phyloP scores from a whole-genome alignment of 2,329 filamentous ascomycete species.

The Aspergillus clavatus region DNA sequence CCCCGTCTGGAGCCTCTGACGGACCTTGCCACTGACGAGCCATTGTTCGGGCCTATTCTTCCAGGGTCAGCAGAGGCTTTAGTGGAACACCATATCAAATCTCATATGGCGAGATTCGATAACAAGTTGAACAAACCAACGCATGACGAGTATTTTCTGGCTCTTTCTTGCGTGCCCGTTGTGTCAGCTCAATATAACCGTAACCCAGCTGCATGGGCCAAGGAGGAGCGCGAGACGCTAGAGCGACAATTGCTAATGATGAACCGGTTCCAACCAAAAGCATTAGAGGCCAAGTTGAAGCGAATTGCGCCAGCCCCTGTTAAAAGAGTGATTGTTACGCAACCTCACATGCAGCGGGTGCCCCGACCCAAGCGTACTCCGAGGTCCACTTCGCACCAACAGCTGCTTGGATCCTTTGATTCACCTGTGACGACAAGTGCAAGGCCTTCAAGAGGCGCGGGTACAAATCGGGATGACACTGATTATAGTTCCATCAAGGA shows the following conservation, averaged over 20 bases:
- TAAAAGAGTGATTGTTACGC: constrained; percentile 24
- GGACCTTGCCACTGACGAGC: constrained; percentile 35
- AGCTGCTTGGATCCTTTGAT: constrained; percentile 36
- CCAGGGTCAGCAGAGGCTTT: constrained; percentile 33
- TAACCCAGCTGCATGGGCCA: constrained; percentile 42
- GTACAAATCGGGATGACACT: constrained; percentile 73
- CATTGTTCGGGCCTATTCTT: constrained; percentile 37
- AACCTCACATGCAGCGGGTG: constrained; percentile 28
- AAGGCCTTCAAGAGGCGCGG: constrained; percentile 42
- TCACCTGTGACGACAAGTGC: constrained; percentile 27
- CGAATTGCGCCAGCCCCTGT: constrained; percentile 38
- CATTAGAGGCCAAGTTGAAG: constrained; percentile 32
- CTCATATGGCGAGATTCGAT: constrained; percentile 39
- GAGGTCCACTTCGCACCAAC: constrained; percentile 40
- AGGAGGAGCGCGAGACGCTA: constrained; percentile 38
- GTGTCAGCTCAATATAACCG: constrained; percentile 42
- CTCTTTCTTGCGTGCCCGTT: constrained; percentile 41
- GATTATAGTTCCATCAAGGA: constrained; percentile 69
- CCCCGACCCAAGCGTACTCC: constrained; percentile 37
- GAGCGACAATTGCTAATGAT: constrained; percentile 40
- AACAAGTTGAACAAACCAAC: constrained; percentile 41
- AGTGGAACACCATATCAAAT: constrained; percentile 40
- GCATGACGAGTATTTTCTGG: constrained; percentile 41
- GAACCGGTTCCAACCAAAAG: constrained; percentile 33
- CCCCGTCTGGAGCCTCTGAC: constrained; percentile 33